Conservation (phyloP, 164 flowering plant genomes). For the Piper betle region DNA sequence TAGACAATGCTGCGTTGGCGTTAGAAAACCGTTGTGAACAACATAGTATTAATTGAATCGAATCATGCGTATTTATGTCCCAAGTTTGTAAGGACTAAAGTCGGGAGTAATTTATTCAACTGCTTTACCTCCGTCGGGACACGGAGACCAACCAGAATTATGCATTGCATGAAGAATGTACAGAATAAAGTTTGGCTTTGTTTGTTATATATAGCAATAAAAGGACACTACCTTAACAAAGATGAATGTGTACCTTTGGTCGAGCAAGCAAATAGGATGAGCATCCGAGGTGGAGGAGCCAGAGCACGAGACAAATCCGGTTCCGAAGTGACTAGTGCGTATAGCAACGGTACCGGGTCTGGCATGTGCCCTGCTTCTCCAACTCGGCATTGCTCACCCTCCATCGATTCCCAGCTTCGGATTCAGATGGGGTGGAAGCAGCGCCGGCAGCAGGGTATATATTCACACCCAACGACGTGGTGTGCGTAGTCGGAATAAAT, state of each 20-base stretch:
- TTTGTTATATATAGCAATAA: background rate
- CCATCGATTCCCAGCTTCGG: background rate
- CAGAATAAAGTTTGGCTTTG: background rate
- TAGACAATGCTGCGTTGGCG: slow-evolving; percentile 72
- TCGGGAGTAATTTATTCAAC: background rate
- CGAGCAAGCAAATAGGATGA: slow-evolving; percentile 2
- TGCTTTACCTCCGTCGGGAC: background rate
- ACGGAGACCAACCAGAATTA: background rate
- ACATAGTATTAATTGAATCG: slow-evolving; percentile 11
- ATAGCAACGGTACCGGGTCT: background rate
- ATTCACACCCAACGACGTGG: background rate
- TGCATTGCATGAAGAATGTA: background rate
- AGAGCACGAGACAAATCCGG: slow-evolving; percentile 30
- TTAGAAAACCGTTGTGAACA: slow-evolving; percentile 41
- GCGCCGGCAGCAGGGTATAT: background rate
- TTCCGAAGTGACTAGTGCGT: too few species aligned
- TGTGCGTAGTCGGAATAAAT: background rate
- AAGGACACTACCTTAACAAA: background rate
- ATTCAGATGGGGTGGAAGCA: background rate
- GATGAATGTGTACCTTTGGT: background rate
- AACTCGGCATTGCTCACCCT: slow-evolving; percentile 6
- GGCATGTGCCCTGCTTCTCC: slow-evolving; percentile 15
- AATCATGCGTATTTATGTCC: background rate
- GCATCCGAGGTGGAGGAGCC: slow-evolving; percentile 31
- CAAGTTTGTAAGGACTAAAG: background rate